A percentile compares a stretch with the other conserved stretches of the same genome.
Evolutionary conservation across 2,329 filamentous ascomycete species (phyloP).

Genomic region (Seiridium unicorne): DNA sequence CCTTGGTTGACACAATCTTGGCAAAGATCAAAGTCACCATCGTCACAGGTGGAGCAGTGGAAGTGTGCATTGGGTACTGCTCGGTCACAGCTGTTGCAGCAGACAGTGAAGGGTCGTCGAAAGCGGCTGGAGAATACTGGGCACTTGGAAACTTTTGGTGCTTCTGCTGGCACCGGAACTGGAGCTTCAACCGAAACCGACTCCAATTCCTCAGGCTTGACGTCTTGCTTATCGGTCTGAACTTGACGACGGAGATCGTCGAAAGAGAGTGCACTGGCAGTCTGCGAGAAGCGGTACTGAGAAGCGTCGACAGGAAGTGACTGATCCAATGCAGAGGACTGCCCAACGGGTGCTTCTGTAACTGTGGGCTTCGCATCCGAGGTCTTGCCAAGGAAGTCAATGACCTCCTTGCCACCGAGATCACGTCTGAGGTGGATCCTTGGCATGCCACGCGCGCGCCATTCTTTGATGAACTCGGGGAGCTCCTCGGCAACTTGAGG

Average conservation of each 20-base stretch:
- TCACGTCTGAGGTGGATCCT: constrained; percentile 23
- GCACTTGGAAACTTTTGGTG: neutral
- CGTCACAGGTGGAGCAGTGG: constrained; percentile 91
- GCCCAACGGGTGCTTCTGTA: constrained; percentile 12
- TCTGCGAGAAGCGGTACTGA: constrained; percentile 12
- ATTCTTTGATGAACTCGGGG: constrained; percentile 23
- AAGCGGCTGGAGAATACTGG: constrained; percentile 11
- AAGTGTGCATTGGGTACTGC: constrained; percentile 82
- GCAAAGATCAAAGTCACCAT: constrained; percentile 94
- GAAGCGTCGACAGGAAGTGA: neutral
- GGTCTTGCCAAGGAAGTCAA: constrained; percentile 21
- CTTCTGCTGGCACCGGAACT: neutral
- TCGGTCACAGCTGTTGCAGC: constrained; percentile 86
- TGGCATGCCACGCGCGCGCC: constrained; percentile 24
- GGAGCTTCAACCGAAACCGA: neutral
- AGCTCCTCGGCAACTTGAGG: constrained; percentile 22
- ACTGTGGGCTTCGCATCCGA: constrained; percentile 12
- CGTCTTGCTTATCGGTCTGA: neutral
- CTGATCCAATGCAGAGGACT: constrained; percentile 5
- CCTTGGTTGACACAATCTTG: constrained; percentile 73
- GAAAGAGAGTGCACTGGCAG: constrained; percentile 11
- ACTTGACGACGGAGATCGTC: constrained; percentile 11
- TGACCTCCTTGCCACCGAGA: constrained; percentile 20
- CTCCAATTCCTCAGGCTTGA: neutral
- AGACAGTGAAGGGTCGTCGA: constrained; percentile 69